These are phyloP conservation scores for Colletotrichum lini DNA, from an alignment of 2,329 filamentous ascomycete genomes.

Conservation along the genomic window DNA sequence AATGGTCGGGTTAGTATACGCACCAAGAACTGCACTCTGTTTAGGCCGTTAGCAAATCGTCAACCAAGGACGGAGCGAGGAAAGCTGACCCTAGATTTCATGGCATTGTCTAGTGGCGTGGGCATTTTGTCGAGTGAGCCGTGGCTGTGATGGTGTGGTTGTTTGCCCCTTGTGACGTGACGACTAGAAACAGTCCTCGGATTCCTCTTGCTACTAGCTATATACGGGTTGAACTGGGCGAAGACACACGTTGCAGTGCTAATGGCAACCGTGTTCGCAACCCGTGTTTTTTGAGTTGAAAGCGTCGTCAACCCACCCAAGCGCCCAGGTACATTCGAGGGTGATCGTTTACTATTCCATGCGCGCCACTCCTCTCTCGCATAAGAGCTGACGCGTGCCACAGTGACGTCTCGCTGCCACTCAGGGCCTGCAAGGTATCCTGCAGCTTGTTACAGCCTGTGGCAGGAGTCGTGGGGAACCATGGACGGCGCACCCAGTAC, in stretches of 20 bases:
- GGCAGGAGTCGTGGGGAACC: not conserved
- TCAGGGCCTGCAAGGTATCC: not conserved
- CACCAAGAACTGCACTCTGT: constrained; percentile 41
- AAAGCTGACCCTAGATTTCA: constrained; percentile 77
- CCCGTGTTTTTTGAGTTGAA: constrained; percentile 5
- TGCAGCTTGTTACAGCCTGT: constrained; percentile 22
- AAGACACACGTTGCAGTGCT: not conserved
- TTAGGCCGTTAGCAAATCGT: not conserved
- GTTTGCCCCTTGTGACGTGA: not conserved
- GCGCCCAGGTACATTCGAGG: constrained; percentile 16
- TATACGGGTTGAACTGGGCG: not conserved
- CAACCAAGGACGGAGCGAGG: constrained; percentile 35
- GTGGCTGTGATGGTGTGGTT: constrained; percentile 24
- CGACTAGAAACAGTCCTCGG: not conserved
- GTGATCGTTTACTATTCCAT: not conserved
- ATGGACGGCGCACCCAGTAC: constrained; percentile 20
- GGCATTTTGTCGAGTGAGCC: constrained; percentile 68
- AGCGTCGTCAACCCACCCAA: constrained; percentile 31
- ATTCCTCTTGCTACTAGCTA: no score
- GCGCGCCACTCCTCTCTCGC: constrained; percentile 14
- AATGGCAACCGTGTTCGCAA: constrained; percentile 31
- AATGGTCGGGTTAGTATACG: not conserved
- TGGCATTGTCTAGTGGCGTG: constrained; percentile 76
- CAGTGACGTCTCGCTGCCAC: constrained; percentile 31
- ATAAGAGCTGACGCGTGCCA: constrained; percentile 36